A percentile compares a stretch with the other conserved stretches of the same genome.
Conservation (phyloP, 1,284 basidiomycete genomes). For the Rhodotorula sp. region DNA sequence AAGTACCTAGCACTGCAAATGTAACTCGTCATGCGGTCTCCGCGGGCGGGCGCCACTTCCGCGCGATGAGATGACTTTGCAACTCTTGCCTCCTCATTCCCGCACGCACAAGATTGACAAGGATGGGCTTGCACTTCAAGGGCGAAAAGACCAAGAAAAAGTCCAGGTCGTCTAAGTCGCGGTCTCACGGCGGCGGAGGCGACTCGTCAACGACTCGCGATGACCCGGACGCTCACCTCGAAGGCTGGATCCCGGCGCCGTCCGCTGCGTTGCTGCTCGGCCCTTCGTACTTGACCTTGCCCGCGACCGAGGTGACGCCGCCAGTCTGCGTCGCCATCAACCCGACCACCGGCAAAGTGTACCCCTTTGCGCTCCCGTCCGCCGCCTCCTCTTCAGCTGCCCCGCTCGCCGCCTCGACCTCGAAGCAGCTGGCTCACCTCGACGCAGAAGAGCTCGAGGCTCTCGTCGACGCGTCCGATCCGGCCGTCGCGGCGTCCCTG, state of each 20-base stretch:
- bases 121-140: slow-evolving; percentile 61
- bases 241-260: slow-evolving; percentile 73
- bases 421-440: slow-evolving; percentile 43
- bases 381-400: slow-evolving; percentile 47
- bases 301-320: slow-evolving; percentile 61
- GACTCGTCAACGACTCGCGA: slow-evolving; percentile 39
- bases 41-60: not conserved
- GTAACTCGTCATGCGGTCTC: too few relatives aligned
- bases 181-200: slow-evolving; percentile 49
- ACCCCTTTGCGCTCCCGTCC: slow-evolving; percentile 62
- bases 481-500: not conserved
- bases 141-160: slow-evolving; percentile 84
- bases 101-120: not conserved
- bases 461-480: slow-evolving; percentile 25
- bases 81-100: not conserved
- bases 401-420: not conserved
- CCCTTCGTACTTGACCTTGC: slow-evolving; percentile 75
- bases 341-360: slow-evolving; percentile 63
- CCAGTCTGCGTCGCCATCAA: slow-evolving; percentile 74
- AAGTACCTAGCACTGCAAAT: too few relatives aligned
- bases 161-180: slow-evolving; percentile 55
- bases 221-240: slow-evolving; percentile 14
- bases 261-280: slow-evolving; percentile 71
- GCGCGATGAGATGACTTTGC: not conserved
- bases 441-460: slow-evolving; percentile 37